These are phyloP conservation scores for Avena atlantica DNA, from an alignment of 176 grass and related monocot species.

Conservation along the genomic window DNA sequence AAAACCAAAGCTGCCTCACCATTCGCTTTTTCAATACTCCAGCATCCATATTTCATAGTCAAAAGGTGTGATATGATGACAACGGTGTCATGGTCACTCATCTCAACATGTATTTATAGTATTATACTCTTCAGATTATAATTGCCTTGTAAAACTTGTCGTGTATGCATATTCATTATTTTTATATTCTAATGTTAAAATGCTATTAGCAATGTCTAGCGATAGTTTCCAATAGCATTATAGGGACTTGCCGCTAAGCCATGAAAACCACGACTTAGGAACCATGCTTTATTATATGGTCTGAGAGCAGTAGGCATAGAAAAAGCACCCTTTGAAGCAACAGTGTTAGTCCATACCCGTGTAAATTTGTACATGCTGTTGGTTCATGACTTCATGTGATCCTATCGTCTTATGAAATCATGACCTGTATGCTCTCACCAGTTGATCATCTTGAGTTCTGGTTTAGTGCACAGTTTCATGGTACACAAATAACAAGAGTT, in stretches of 20 bases:
- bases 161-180: background rate
- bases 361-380: slow-evolving; percentile 38
- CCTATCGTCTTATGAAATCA: slow-evolving; percentile 8
- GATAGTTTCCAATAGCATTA: background rate
- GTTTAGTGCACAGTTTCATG: slow-evolving; percentile 26
- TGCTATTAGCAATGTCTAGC: background rate
- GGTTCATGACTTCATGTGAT: slow-evolving; percentile 8
- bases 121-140: background rate
- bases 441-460: slow-evolving; percentile 11
- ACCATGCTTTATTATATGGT: background rate
- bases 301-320: background rate
- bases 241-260: background rate
- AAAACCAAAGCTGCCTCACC: slow-evolving; percentile 9
- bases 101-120: background rate
- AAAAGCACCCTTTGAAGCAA: slow-evolving; percentile 21
- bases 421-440: background rate
- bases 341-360: background rate
- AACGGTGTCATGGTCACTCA: background rate
- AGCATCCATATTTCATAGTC: background rate
- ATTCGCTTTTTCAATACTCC: background rate
- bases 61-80: background rate
- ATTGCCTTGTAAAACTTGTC: background rate
- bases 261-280: background rate
- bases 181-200: background rate
- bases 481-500: background rate